Conservation (phyloP, 2,329 filamentous ascomycete genomes). For the Microcyclosporella mali region DNA sequence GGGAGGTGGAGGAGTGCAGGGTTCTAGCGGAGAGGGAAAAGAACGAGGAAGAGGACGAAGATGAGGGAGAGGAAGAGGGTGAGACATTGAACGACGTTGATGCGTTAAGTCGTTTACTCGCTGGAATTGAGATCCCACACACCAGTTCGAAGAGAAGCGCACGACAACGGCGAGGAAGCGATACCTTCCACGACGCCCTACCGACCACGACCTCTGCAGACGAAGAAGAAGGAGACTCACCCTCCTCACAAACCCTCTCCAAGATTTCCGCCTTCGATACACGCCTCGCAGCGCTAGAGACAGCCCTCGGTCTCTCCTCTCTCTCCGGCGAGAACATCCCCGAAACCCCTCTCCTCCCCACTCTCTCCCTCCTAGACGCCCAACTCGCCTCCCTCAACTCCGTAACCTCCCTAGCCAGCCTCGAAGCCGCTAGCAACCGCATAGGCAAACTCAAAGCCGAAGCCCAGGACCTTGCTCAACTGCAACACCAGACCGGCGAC, state of each 20-base stretch:
- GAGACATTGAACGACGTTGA: constrained; percentile 52
- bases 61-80: constrained; percentile 38
- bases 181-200: constrained; percentile 17
- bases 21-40: constrained; percentile 37
- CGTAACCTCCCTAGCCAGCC: constrained; percentile 62
- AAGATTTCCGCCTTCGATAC: constrained; percentile 84
- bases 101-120: constrained; percentile 65
- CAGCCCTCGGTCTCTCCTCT: constrained; percentile 69
- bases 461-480: constrained; percentile 63
- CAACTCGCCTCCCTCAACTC: constrained; percentile 67
- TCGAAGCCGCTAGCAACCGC: constrained; percentile 50
- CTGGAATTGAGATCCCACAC: constrained; percentile 50
- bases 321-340: constrained; percentile 51
- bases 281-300: constrained; percentile 72
- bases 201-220: constrained; percentile 7
- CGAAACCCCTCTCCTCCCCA: constrained; percentile 65
- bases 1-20: constrained; percentile 66
- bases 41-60: constrained; percentile 38
- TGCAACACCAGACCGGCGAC: constrained; percentile 19
- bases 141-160: constrained; percentile 9
- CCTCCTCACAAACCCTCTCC: constrained; percentile 56
- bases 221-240: constrained; percentile 3
- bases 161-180: constrained; percentile 7
- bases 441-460: constrained; percentile 46
- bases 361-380: constrained; percentile 71